Evolutionary conservation across 805 yeast species (phyloP), one percentile per base, ranked within the genome.

Genomic region (Ogataea thermomethanolica): DNA sequence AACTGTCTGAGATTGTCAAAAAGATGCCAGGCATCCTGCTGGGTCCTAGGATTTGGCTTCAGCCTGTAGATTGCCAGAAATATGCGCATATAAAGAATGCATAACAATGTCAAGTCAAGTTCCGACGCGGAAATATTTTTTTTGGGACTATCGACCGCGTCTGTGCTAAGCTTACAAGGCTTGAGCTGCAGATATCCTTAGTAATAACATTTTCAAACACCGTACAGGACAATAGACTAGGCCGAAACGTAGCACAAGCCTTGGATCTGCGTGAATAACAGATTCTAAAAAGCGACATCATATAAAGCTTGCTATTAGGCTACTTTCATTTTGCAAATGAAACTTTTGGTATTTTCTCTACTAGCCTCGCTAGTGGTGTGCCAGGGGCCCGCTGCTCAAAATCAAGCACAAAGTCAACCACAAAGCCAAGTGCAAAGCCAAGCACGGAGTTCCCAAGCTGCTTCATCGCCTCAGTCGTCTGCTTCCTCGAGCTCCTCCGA

Each of bases 11-110:
- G 29, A 22, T 21, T 39, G 25, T 40, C 32, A 24, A 45, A 53
- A 4, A 56, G 33, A 13, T 35, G 38, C 59, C 60, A 56, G 1
- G 48, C 58, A 7, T 46, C 44, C 1, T 33, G 29, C 41, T 55
- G 59, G 4, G 49, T 34, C 12, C 36, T 29, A 2, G 56, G 55
- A 3, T 30, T 25, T 2, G 59, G 57, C n/a, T 27, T 30, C 11
- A 53, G 34, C 24, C 33, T 29, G 28, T 35, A 52, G 4, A 25
- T 33, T 12, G 26, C 35, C 21, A 13, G 25, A 20, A 37, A n/a
- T 14, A 37, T 24, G 29, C 14, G 22, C 39, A 35, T 35, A 26
- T 21, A 32, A 8, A 17, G 32, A 14, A 22, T 17, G 20, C 20
- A 17, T 17, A 17, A 17, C 20, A 17, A 17, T 17, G 20, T 5